A percentile compares a stretch with the other conserved stretches of the same genome.
Evolutionary conservation across 2,329 filamentous ascomycete species (phyloP).

Genomic region (Exophiala oligosperma): DNA sequence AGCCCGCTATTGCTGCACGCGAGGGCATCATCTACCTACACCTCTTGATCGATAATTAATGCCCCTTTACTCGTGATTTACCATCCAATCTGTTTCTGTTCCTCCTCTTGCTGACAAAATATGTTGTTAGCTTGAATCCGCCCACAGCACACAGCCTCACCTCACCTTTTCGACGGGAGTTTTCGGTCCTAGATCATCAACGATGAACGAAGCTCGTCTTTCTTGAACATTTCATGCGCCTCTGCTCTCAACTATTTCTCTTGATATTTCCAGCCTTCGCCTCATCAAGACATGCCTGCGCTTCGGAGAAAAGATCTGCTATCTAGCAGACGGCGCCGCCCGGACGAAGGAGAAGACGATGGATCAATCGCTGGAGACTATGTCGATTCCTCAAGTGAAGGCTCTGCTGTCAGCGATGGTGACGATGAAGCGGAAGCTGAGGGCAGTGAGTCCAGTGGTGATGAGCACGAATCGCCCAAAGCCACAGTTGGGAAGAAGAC

Average conservation of each 20-base stretch:
- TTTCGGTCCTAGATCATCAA: slow-evolving; percentile 15
- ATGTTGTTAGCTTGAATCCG: slow-evolving; percentile 2
- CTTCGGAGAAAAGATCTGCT: slow-evolving; percentile 44
- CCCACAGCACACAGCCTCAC: neutral
- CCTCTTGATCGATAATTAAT: neutral
- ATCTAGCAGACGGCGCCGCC: slow-evolving; percentile 46
- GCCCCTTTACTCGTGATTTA: neutral
- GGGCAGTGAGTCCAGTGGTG: slow-evolving; percentile 58
- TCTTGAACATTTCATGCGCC: neutral
- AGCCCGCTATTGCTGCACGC: neutral
- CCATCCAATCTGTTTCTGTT: neutral
- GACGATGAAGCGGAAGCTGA: slow-evolving; percentile 61
- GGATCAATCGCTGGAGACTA: slow-evolving; percentile 50
- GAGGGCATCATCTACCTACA: neutral
- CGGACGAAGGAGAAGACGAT: slow-evolving; percentile 53
- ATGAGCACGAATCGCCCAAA: slow-evolving; percentile 41
- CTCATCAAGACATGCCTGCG: slow-evolving; percentile 40
- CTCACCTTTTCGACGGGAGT: slow-evolving; percentile 14
- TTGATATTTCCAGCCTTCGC: neutral
- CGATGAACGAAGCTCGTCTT: slow-evolving; percentile 12
- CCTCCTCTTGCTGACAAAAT: neutral
- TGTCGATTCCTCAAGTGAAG: slow-evolving; percentile 64
- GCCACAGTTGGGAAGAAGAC: neutral
- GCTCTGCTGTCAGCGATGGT: slow-evolving; percentile 56
- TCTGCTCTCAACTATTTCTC: too few relatives aligned